Evolutionary conservation across 306 rosid genomes (phyloP), one percentile per base, ranked within the genome.

Genomic region (Pachyrhizus erosus): DNA sequence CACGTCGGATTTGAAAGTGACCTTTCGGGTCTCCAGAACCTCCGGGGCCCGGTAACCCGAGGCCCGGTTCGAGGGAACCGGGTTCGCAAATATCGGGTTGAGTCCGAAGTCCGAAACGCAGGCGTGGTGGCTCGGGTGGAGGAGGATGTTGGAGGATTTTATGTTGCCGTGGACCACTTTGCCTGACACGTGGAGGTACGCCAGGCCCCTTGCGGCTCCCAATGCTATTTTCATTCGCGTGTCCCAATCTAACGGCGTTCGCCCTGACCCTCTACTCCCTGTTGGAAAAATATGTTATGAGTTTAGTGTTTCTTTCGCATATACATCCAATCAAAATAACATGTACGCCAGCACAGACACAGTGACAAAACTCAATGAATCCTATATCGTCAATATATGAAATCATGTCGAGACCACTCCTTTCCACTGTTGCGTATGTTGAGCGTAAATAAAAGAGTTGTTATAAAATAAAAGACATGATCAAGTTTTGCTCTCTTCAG

Each of bases 201-300:
- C 78, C 4, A 93, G 24, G 12, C 96, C 97, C 61, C 88, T 89
- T 3, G 94, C 97, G 0, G 91, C 73, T 73, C 90, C 84, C 5
- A 82, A 13, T 14, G 96, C 96, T 37, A 91, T 89, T 84, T 78
- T 87, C 86, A 91, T 87, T 37, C 97, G 84, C 84, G 60, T 89
- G 57, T 93, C 96, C 97, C 97, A 93, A 78, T 91, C 91, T 5
- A 91, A 73, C 14, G 97, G 97, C 7, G 92, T 88, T 11, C 91
- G 81, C 17, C 96, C 97, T 0, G 97, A 91, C 2, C 96, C 94
- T 69, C 97, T 86, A 42, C 91, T 93, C 5, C 97, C 97, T 93
- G 90, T 75, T 70, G 43, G 29, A 26, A 27, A 45, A 7, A 48
- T 24, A 71, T 24, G 21, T 9, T 42, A 10, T 2, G 48, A 9